Percentiles rank a stretch among this genome's conserved stretches.
These are phyloP conservation scores for Phialophora verrucosa DNA, from an alignment of 2,329 filamentous ascomycete species.

Conservation along the genomic window DNA sequence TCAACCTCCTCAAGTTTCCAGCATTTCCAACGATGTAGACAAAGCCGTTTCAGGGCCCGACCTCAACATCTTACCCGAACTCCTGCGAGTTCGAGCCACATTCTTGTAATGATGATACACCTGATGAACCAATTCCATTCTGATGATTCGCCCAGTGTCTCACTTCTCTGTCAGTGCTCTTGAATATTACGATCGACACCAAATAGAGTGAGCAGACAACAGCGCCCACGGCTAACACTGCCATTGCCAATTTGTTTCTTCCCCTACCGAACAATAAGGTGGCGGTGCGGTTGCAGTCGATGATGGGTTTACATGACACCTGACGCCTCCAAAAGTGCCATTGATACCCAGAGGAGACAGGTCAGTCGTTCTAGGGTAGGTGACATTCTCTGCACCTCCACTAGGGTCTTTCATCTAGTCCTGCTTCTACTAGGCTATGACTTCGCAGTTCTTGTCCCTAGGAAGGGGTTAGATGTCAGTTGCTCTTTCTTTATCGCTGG, in stretches of 20 bases:
- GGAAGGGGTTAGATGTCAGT: neutral
- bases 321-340: slow-evolving; percentile 20
- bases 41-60: neutral
- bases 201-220: neutral
- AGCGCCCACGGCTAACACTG: neutral
- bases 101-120: neutral
- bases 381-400: slow-evolving; percentile 4
- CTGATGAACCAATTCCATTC: neutral
- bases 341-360: slow-evolving; percentile 11
- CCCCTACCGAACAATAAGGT: neutral
- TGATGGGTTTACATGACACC: slow-evolving; percentile 1
- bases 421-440: slow-evolving; percentile 6
- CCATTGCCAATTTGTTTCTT: slow-evolving; percentile 3
- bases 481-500: neutral
- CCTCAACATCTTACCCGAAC: neutral
- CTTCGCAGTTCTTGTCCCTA: neutral
- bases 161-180: neutral
- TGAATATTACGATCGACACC: neutral
- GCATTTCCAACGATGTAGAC: neutral
- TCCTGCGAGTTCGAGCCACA: neutral
- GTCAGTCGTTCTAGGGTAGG: slow-evolving; percentile 21
- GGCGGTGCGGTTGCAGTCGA: neutral
- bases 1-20: neutral
- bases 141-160: neutral
- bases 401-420: slow-evolving; percentile 16